Evolutionary conservation across 768 basidiomycete species (phyloP).

Genomic region (Collybiopsis luxurians): DNA sequence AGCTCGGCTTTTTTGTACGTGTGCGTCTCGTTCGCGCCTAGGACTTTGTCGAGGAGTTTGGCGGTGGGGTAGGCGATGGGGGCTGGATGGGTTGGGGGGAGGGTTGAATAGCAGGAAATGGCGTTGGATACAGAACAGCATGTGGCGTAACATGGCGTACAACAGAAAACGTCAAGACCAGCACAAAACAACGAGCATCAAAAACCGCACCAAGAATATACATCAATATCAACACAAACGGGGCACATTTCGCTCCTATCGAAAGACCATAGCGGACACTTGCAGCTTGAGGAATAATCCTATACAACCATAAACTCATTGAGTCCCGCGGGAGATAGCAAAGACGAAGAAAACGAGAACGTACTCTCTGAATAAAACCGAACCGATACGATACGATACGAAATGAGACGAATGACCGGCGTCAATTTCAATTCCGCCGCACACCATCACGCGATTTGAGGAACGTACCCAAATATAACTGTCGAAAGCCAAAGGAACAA

Average conservation of each 20-base stretch:
- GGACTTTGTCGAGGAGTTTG: conserved; percentile 75
- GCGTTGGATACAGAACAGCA: no score
- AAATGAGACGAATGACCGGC: no score
- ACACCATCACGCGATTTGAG: no score
- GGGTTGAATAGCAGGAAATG: no score
- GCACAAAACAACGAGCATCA: background rate
- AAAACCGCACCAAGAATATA: conserved; percentile 34
- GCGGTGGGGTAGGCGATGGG: conserved; percentile 84
- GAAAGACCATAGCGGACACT: conserved; percentile 78
- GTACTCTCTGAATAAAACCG: conserved; percentile 72
- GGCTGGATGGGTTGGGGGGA: no score
- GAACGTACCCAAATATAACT: conserved; percentile 86
- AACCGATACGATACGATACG: no score
- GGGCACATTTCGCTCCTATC: conserved; percentile 77
- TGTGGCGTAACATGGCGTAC: no score
- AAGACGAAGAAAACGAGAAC: no score
- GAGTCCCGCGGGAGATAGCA: no score
- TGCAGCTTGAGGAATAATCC: conserved; percentile 68
- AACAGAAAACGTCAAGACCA: no score
- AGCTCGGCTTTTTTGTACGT: conserved; percentile 85
- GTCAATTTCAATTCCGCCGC: no score
- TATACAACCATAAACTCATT: no score
- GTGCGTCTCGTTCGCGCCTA: conserved; percentile 70
- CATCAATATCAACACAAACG: conserved; percentile 73
- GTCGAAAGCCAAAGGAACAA: background rate